Base-by-base conservation (phyloP, 352 stramenopile genomes). In the Pythium dissotocum region DNA sequence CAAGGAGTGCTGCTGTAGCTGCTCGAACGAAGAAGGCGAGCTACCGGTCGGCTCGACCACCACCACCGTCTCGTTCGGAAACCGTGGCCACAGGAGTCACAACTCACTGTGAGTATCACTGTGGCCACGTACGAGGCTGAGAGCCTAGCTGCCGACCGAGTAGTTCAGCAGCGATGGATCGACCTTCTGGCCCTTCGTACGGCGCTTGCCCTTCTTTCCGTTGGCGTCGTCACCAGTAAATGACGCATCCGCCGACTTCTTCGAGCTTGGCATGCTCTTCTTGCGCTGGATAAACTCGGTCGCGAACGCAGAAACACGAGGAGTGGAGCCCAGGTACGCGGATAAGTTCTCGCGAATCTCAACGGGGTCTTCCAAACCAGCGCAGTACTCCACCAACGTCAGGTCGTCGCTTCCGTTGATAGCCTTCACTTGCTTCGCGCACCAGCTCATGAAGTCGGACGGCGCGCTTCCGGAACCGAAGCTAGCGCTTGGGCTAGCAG, bases 341-440 rank as follows among this genome's bases (percentile, higher is more conserved):
- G 92, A 91, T n/a, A 99, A 78, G 67, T 98, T 98, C 73, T 98
- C 92, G 49, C 93, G 89, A 60, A 99, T 98, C 74, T 99, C 96
- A 40, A 85, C 87, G 14, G 89, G 82, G 67, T 98, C 94, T 65
- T 98, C 93, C 21, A 99, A 79, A 30, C 95, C 98, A 73, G 97
- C 97, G 70, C 94, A 98, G 69, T 98, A 99, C 67, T 97, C 83
- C 38, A 97, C 77, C 61, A 97, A 69, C n/a, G 90, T 96, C 68
- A 95, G 79, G 63, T 96, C 87, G 16, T 88, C 82, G 33, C 77
- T 87, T 21, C 75, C 77, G 46, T 86, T 83, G 56, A 96, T 92
- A 8, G 76, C 75, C 72, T 93, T 87, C 53, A 94, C 66, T 65
- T 96, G 85, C 79, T 93, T 93, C 24, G 77, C 58, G 28, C 83